Base-by-base conservation (phyloP, 2,329 filamentous ascomycete genomes). In the Fusarium setosum region DNA sequence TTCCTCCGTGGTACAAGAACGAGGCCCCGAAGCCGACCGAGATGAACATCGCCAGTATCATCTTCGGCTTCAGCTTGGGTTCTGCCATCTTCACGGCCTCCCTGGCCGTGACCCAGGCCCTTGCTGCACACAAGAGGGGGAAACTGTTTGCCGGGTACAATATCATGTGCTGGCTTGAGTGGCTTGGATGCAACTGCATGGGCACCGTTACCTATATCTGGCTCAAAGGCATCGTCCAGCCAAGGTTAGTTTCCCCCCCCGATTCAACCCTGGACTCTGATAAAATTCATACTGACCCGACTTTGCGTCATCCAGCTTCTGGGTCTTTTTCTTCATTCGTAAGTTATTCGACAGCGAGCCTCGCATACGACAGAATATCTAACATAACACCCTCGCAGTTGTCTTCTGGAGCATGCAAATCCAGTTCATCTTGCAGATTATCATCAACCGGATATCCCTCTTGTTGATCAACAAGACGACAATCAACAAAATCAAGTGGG, bases 311-410 rank as follows among this genome's bases (percentile, higher is more conserved):
- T 10, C 18, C 1, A 66, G 63, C 32, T 66, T 66, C 37, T 65
- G 62, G 61, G 45, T 66, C 32, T 66, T 66, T 13, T 66, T 66
- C 53, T 66, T 65, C 4, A 66, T 66, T 15, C 62, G 63, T 66
- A 62, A 20, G 61, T 31, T 1, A 2, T 29, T 48, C 31, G 6
- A n/a, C n/a, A 6, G 12, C 10, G 5, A 21, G 13, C 12, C 7
- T n/a, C 12, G 7, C 26, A 12, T n/a, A 4, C n/a, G 7, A n/a
- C 10, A 2, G 3, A 18, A 3, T 6, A 31, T 10, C 37, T 66
- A 3, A 66, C 41, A 50, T 10, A 3, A 17, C 34, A 17, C 44
- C 24, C 8, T 13, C 15, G 0, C 9, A 66, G 63, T 66, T 29
- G 50, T 54, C 41, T 49, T 55, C 8, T 66, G 63, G 63, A 66